Percentiles rank a stretch among this genome's conserved stretches.
These are phyloP conservation scores for Coprinopsis cinerea DNA, from an alignment of 768 basidiomycete species.

Conservation along the genomic window DNA sequence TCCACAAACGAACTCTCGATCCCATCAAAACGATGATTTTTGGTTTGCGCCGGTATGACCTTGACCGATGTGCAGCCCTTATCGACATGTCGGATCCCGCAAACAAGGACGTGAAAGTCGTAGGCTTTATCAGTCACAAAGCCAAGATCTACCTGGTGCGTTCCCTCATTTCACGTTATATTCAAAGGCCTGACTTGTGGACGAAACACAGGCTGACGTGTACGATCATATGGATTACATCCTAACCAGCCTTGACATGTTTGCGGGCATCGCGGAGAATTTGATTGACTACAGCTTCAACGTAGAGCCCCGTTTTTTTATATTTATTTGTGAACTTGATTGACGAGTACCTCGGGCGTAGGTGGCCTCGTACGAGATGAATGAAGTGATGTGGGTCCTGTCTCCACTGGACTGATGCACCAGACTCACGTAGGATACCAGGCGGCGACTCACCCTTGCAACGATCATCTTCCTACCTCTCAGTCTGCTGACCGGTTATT, in stretches of 20 bases:
- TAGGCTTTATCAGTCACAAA: conserved; percentile 65
- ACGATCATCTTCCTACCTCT: conserved; percentile 70
- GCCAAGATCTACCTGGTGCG: conserved; percentile 61
- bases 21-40: conserved; percentile 68
- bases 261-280: conserved; percentile 63
- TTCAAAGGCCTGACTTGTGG: background rate
- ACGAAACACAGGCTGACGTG: conserved; percentile 69
- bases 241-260: conserved; percentile 66
- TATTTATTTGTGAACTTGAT: too few relatives aligned
- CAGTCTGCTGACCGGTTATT: conserved; percentile 66
- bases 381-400: conserved; percentile 55
- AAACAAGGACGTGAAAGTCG: conserved; percentile 32
- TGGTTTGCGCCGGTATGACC: conserved; percentile 62
- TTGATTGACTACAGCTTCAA: conserved; percentile 73
- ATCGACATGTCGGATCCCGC: conserved; percentile 37
- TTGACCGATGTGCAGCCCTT: conserved; percentile 59
- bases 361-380: conserved; percentile 74
- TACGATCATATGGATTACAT: conserved; percentile 75
- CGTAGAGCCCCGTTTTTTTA: conserved; percentile 29
- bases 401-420: conserved; percentile 3
- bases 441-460: conserved; percentile 60
- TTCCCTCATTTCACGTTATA: conserved; percentile 3
- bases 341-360: too few relatives aligned
- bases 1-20: conserved; percentile 69
- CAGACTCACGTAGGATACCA: conserved; percentile 16